phyloP scores from a whole-genome alignment of 495 filamentous ascomycete species.

The Hyaloscypha hepaticicola region DNA sequence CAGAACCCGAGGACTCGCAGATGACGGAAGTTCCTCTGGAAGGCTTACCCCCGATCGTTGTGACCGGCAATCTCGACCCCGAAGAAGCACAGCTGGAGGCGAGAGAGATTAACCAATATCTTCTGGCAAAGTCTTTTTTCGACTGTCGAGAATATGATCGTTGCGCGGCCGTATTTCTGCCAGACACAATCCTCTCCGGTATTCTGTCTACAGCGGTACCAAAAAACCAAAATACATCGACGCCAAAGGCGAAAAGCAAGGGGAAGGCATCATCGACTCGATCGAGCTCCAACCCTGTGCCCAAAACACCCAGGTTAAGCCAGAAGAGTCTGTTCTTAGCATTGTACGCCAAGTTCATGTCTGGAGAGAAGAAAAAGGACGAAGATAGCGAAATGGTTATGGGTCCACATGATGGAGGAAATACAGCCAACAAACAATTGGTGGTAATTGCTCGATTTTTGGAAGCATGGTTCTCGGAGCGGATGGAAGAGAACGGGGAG shows the following conservation, averaged over 20 bases:
- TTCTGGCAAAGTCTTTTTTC: constrained; percentile 92
- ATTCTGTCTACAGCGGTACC: constrained; percentile 49
- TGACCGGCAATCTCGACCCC: constrained; percentile 52
- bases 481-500: constrained; percentile 57
- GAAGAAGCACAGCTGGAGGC: constrained; percentile 76
- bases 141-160: constrained; percentile 95
- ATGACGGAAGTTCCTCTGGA: constrained; percentile 37
- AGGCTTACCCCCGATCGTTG: constrained; percentile 34
- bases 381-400: constrained; percentile 98
- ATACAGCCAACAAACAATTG: constrained; percentile 80
- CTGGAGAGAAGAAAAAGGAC: constrained; percentile 93
- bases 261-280: constrained; percentile 29
- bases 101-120: constrained; percentile 75
- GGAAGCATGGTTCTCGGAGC: constrained; percentile 71
- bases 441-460: constrained; percentile 69
- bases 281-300: constrained; percentile 37
- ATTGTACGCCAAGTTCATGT: constrained; percentile 87
- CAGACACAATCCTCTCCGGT: constrained; percentile 64
- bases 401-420: constrained; percentile 84
- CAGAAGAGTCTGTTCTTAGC: constrained; percentile 92
- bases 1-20: constrained; percentile 36
- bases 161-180: constrained; percentile 86
- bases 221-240: constrained; percentile 38
- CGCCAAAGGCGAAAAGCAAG: constrained; percentile 44
- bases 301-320: constrained; percentile 59